These are phyloP conservation scores for Croton laevigatus DNA, from an alignment of 441 rosid genomes.

Conservation along the genomic window DNA sequence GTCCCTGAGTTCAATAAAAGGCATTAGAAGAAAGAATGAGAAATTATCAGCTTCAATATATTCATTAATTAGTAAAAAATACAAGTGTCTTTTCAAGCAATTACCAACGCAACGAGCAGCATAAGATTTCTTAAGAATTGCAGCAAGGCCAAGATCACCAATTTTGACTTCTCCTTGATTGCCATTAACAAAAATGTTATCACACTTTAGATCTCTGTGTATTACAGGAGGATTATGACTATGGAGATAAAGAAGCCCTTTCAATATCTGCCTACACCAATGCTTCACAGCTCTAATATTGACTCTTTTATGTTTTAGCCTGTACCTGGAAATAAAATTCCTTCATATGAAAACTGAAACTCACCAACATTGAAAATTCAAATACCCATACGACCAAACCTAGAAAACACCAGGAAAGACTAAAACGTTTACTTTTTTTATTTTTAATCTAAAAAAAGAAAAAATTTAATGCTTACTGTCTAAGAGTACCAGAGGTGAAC, in stretches of 20 bases:
- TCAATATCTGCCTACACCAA: slow-evolving; percentile 96
- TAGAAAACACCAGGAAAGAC: background rate
- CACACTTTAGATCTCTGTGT: slow-evolving; percentile 97
- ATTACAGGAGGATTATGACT: slow-evolving; percentile 86
- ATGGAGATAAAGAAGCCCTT: slow-evolving; percentile 85
- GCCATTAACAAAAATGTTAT: slow-evolving; percentile 89
- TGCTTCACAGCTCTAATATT: slow-evolving; percentile 94
- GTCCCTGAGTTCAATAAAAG: slow-evolving; percentile 52
- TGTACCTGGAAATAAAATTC: slow-evolving; percentile 45
- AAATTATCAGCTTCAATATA: background rate
- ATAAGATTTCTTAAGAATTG: slow-evolving; percentile 72
- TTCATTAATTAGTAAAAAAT: background rate
- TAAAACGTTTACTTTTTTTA: background rate
- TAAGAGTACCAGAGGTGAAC: slow-evolving; percentile 97
- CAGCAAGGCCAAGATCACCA: slow-evolving; percentile 97
- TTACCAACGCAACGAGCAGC: slow-evolving; percentile 90
- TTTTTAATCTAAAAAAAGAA: no score
- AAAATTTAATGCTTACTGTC: slow-evolving; percentile 59
- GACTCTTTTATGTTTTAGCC: slow-evolving; percentile 86
- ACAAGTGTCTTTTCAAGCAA: background rate
- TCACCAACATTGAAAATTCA: slow-evolving; percentile 6
- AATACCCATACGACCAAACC: background rate
- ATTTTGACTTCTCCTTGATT: slow-evolving; percentile 97
- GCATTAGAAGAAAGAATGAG: background rate
- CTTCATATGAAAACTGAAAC: slow-evolving; percentile 11